Base-by-base conservation (phyloP, 78 protist species). In the Neovahlkampfia damariscottae region DNA sequence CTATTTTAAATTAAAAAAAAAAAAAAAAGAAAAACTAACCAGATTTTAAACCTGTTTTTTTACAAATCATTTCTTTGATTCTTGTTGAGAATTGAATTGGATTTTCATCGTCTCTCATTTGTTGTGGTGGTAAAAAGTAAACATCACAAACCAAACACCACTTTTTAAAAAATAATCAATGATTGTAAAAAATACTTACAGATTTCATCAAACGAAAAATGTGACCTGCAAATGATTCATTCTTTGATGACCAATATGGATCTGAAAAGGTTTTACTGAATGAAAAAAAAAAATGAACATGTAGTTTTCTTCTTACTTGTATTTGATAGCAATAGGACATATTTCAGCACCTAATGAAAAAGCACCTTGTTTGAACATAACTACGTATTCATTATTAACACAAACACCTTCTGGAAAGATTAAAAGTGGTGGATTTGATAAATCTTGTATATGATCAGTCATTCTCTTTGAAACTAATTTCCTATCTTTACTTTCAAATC, bases 371-470 rank as follows among this genome's bases (percentile, higher is more conserved):
- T 91, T 93, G 76, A 93, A 93, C 89, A 86, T 87, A 50, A 91
- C 90, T 39, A 79, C 66, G 70, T 81, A 90, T 35, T 92, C 84
- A 70, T 94, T 94, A 40, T 88, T 91, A 34, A 92, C 96, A 68
- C 96, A 92, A 19, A 86, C 84, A 67, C 97, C 96, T 66, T 90
- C 94, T n/a, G 94, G 94, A 80, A 90, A 90, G 38, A 90, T 50
- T 27, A 90, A 79, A 31, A 88, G 80, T 9, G 93, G 92, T 32
- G 79, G 84, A 40, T 76, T 82, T 8, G 67, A 41, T 8, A 80
- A 81, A 58, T 88, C 78, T 37, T 29, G 69, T 58, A 84, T 76
- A 38, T 90, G 91, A 37, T 81, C 82, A 31, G 84, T 38, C 73
- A 81, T 72, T 58, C 41, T 81, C 72, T 59, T 70, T 10, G 83